Percentiles rank a stretch among this genome's conserved stretches.
Evolutionary conservation across 2,329 filamentous ascomycete genomes (phyloP).

Genomic region (Curvularia hawaiiensis): DNA sequence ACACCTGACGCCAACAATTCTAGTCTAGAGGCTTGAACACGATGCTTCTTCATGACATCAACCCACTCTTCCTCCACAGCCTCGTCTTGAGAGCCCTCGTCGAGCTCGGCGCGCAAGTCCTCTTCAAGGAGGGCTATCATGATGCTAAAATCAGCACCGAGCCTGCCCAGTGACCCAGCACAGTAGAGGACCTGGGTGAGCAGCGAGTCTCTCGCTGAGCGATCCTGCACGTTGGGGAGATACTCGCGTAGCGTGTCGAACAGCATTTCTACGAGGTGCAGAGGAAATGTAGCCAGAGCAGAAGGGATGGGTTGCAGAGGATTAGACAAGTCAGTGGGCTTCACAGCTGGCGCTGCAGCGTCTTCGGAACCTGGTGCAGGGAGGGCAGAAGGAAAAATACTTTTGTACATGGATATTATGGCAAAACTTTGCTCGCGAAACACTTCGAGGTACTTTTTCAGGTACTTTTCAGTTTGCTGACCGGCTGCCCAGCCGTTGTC

Average conservation of each 20-base stretch:
- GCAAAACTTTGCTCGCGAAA: conserved; percentile 97
- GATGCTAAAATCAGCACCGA: conserved; percentile 93
- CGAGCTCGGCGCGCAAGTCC: conserved; percentile 47
- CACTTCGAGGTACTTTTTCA: conserved; percentile 96
- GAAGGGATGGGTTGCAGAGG: conserved; percentile 67
- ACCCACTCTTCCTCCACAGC: conserved; percentile 72
- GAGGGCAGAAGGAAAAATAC: conserved; percentile 74
- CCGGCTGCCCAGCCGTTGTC: conserved; percentile 68
- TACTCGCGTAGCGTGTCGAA: conserved; percentile 77
- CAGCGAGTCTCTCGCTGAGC: conserved; percentile 80
- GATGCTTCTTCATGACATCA: conserved; percentile 85
- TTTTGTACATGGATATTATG: conserved; percentile 92
- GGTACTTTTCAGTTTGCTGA: conserved; percentile 90
- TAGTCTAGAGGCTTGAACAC: conserved; percentile 78
- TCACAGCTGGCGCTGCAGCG: conserved; percentile 27
- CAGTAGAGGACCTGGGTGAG: conserved; percentile 93
- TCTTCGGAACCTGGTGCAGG: conserved; percentile 46
- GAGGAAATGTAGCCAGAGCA: conserved; percentile 80
- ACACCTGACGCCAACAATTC: conserved; percentile 60
- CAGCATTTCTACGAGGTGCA: conserved; percentile 81
- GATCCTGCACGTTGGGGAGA: conserved; percentile 80
- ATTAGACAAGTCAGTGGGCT: conserved; percentile 33
- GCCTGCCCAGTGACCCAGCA: conserved; percentile 83
- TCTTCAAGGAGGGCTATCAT: conserved; percentile 71
- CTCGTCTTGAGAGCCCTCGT: conserved; percentile 46